Percentiles rank a stretch among this genome's conserved stretches.
Conservation (phyloP, 163 green algal genomes). For the Chlamydomonas reinhardtii region DNA sequence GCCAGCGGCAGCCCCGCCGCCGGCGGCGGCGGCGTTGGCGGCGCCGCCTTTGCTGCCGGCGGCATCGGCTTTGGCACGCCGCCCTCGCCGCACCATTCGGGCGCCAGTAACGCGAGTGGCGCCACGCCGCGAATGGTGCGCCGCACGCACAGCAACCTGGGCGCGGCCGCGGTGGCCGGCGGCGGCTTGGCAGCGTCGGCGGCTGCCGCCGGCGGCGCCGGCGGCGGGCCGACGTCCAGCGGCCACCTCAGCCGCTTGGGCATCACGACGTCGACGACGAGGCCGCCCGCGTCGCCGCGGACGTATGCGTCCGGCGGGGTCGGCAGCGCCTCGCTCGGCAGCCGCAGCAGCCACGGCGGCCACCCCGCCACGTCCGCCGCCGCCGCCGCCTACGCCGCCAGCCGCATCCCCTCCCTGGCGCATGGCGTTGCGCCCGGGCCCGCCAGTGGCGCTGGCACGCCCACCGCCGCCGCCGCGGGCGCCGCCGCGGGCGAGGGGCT, state of each 20-base stretch:
- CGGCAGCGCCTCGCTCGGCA: neutral
- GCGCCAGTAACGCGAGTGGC: too few species aligned
- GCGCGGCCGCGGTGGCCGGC: neutral
- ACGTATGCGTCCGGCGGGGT: neutral
- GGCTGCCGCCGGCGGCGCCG: neutral
- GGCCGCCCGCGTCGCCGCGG: conserved; percentile 10
- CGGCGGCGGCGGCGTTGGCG: too few species aligned
- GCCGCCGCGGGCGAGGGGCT: neutral
- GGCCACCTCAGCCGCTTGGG: conserved; percentile 20
- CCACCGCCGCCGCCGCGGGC: neutral
- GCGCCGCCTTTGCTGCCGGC: too few species aligned
- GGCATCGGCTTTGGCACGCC: too few species aligned
- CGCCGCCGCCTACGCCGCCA: neutral
- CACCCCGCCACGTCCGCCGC: neutral
- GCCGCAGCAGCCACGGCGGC: neutral
- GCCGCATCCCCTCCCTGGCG: conserved; percentile 2
- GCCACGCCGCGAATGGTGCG: too few species aligned
- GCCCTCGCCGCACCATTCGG: too few species aligned
- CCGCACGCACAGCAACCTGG: neutral
- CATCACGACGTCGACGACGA: neutral
- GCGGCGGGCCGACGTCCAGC: neutral
- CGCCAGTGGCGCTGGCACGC: neutral
- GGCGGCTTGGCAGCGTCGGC: neutral
- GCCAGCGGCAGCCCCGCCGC: too few species aligned
- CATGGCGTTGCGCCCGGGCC: neutral